Evolutionary conservation across 2,329 filamentous ascomycete species (phyloP).

Genomic region (Allantophomopsis cytisporea): DNA sequence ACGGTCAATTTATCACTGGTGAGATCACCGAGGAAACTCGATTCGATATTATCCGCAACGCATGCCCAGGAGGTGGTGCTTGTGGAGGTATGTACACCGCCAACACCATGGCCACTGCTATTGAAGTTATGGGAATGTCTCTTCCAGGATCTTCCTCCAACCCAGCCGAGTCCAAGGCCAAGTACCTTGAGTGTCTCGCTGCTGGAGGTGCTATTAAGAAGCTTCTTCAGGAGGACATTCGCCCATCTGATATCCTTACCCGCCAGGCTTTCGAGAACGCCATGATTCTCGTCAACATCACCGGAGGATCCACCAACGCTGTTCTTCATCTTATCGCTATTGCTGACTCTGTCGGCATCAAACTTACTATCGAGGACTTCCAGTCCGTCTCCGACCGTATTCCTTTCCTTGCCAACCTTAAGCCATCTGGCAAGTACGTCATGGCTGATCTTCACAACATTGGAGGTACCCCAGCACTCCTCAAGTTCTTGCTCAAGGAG

Average conservation of each 20-base stretch:
- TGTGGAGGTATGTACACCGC: conserved; percentile 81
- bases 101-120: conserved; percentile 64
- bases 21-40: conserved; percentile 84
- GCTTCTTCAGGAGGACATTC: conserved; percentile 63
- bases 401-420: conserved; percentile 70
- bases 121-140: conserved; percentile 63
- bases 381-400: conserved; percentile 67
- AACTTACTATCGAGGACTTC: conserved; percentile 78
- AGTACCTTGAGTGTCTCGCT: conserved; percentile 58
- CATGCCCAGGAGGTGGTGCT: conserved; percentile 72
- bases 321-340: conserved; percentile 78
- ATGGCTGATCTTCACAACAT: conserved; percentile 43
- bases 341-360: conserved; percentile 67
- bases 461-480: conserved; percentile 40
- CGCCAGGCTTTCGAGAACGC: conserved; percentile 73
- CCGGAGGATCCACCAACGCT: conserved; percentile 75
- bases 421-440: conserved; percentile 58
- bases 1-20: conserved; percentile 86
- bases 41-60: conserved; percentile 88
- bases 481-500: conserved; percentile 43
- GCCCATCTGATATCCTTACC: conserved; percentile 66
- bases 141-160: conserved; percentile 73
- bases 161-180: conserved; percentile 60
- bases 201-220: conserved; percentile 64
- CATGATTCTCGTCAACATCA: conserved; percentile 72